Base-by-base conservation (phyloP, 108 stramenopile genomes). In the Fistulifera solaris region DNA sequence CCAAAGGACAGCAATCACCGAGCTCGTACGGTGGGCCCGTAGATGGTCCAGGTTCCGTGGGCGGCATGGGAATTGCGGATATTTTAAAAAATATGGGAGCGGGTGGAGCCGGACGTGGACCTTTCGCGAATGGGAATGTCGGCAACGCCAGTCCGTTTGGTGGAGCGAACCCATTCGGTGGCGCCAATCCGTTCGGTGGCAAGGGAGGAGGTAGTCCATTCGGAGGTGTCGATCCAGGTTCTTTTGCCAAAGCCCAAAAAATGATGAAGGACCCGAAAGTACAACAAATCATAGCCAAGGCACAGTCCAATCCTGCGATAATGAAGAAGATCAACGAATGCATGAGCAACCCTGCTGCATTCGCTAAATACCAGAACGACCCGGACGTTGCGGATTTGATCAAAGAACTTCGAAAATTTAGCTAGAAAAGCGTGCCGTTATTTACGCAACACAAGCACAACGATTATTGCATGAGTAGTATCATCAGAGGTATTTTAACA, bases 251-350 rank as follows among this genome's bases (percentile, higher is more conserved):
- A 56, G 82, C 80, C 5, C 84, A 85, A 64, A 56, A 83, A 58
- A 60, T 87, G 40, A 87, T 87, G 84, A 68, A 77, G 49, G 87
- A 92, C 27, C 90, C 90, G 0, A 85, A 92, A 48, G 80, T 83
- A 0, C 56, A 56, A 59, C 66, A 82, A 42, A 56, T 92, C 2
- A 72, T 92, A 42, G 56, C 55, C 45, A 83, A 82, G 49, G 87
- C 90, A 14, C 86, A 93, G 48, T 59, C 55, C 1, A 84, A 84
- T 52, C 73, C 76, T n/a, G 71, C 64, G 39, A 58, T 92, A 0
- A 77, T 78, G 79, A 41, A 55, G 11, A 83, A 81, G 1, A 71
- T 87, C 56, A 79, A 81, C 58, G 90, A 92, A 57, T 92, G 86
- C 50, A 87, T 92, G 86, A 62, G 67, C 17, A 92, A 92, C 66